A percentile compares a stretch with the other conserved stretches of the same genome.
Evolutionary conservation across 2,329 filamentous ascomycete genomes (phyloP).

Genomic region (Claviceps purpurea): DNA sequence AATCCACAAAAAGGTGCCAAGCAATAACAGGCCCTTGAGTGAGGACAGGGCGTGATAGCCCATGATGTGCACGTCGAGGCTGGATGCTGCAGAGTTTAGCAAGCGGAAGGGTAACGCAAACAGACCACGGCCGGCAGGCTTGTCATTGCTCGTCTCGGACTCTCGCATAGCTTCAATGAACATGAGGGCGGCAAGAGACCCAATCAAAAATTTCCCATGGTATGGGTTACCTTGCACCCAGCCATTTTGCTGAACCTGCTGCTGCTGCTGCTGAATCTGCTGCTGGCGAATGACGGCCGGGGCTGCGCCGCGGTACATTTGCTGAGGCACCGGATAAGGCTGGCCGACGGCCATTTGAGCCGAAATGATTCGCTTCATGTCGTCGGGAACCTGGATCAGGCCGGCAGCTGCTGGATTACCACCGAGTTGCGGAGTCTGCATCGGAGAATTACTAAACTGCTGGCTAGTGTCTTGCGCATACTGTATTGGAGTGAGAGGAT

Average conservation of each 20-base stretch:
- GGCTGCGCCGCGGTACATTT: constrained; percentile 32
- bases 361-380: constrained; percentile 50
- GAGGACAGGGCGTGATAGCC: constrained; percentile 42
- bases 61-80: constrained; percentile 37
- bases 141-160: constrained; percentile 50
- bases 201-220: constrained; percentile 75
- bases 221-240: constrained; percentile 44
- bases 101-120: constrained; percentile 49
- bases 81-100: constrained; percentile 33
- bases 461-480: constrained; percentile 31
- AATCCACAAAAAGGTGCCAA: constrained; percentile 41
- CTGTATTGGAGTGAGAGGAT: constrained; percentile 38
- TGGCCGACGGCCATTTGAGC: constrained; percentile 41
- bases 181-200: constrained; percentile 85
- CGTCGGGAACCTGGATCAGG: constrained; percentile 53
- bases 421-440: constrained; percentile 23
- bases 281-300: constrained; percentile 39
- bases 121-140: constrained; percentile 52
- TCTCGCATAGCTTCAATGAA: constrained; percentile 67
- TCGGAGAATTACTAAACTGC: constrained; percentile 31
- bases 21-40: constrained; percentile 37
- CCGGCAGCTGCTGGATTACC: constrained; percentile 33
- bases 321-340: constrained; percentile 35
- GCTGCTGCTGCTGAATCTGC: constrained; percentile 39
- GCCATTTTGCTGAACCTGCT: constrained; percentile 34